Conservation (phyloP, 2,329 filamentous ascomycete genomes). For the Cytospora piceae region DNA sequence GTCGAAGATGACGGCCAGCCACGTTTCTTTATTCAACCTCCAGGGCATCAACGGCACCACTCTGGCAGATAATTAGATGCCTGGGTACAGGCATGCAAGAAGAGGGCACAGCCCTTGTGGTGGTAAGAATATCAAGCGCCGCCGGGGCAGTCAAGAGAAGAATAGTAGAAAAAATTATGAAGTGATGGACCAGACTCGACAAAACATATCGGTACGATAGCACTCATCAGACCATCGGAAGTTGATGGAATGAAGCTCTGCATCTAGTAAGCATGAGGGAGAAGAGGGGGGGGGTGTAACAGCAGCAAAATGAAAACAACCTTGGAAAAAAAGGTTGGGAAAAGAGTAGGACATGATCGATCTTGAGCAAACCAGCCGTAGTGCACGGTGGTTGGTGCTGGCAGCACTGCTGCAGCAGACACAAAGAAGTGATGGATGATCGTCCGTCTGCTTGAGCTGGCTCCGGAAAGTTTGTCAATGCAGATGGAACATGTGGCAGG, state of each 20-base stretch:
- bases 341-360: constrained; percentile 9
- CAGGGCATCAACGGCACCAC: not conserved
- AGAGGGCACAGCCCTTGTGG: constrained; percentile 17
- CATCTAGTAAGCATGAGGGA: not conserved
- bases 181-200: not conserved
- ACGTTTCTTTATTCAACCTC: not conserved
- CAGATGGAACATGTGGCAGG: constrained; percentile 8
- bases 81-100: constrained; percentile 2
- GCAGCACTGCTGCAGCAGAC: not conserved
- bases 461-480: constrained; percentile 3
- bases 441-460: constrained; percentile 11
- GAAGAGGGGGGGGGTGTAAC: not conserved
- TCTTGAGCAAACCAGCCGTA: constrained; percentile 6
- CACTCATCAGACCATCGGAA: constrained; percentile 2
- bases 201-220: constrained; percentile 9
- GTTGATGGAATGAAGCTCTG: constrained; percentile 3
- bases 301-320: constrained; percentile 4
- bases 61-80: not conserved
- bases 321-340: not conserved
- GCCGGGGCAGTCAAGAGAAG: constrained; percentile 11
- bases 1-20: not conserved
- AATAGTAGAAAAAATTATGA: not conserved
- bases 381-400: not conserved
- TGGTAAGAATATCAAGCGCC: constrained; percentile 5
- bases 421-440: constrained; percentile 18